Base-by-base conservation (phyloP, 2,329 filamentous ascomycete genomes). In the Shiraia sp. region DNA sequence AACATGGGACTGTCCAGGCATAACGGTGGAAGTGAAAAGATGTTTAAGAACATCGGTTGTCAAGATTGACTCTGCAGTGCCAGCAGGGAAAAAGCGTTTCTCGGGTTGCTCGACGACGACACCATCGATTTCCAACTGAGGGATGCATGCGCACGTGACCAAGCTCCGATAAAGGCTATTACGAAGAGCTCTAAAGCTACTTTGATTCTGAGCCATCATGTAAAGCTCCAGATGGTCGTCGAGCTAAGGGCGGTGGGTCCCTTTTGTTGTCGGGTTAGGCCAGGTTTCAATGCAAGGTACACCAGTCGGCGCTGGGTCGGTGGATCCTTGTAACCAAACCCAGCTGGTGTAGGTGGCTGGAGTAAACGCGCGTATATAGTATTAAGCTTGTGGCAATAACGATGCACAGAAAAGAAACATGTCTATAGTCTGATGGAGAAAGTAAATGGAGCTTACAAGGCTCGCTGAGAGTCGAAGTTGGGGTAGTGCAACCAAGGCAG, bases 71-170 rank as follows among this genome's bases (percentile, higher is more conserved):
- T 33, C 23, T 2, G 37, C 29, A 17, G 37, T 40, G 7, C 29
- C 29, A 6, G 19, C 22, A 8, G 37, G 29, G 13, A 32, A 40
- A 24, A 40, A 40, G 37, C 37, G 16, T 9, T 22, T 24, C 28
- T 37, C 35, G 15, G 30, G 7, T 10, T 37, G 25, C 8, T 37
- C 35, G 15, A 22, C 25, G n/a, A 34, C 19, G 7, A 5, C 2
- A 13, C 32, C 32, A 9, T 37, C 35, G 6, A 23, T 14, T n/a
- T 27, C 25, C 16, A 37, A 10, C 15, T n/a, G 14, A n/a, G 35
- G 35, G 14, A 30, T 23, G 15, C 16, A 37, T 10, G 17, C 15
- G n/a, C 4, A 23, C n/a, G 14, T 10, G 14, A 14, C 16, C 14
- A 37, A n/a, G 14, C 16, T 23, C 10, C 5, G 29, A 27, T 37